Evolutionary conservation across 129 eudicot genomes (phyloP), one percentile per base, ranked within the genome.

Genomic region (Flaveria bidentis): DNA sequence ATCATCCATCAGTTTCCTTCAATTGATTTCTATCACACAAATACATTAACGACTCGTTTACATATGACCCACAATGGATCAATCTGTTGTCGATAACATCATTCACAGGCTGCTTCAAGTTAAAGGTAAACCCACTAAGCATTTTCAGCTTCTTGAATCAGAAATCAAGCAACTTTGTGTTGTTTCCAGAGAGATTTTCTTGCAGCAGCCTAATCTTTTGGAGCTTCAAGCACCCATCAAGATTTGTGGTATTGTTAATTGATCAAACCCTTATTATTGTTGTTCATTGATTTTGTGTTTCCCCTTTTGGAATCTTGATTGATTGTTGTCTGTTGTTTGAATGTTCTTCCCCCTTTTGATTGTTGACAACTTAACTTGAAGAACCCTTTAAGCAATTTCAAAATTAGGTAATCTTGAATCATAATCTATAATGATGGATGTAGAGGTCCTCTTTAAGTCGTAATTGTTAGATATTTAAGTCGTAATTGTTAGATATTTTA

Each of bases 181-280:
- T 15, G 65, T 47, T 70, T 68, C 92, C 15, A 79, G 67, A 69
- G 81, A 87, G 12, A 85, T 85, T 17, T 85, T 87, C 82, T 76
- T 87, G 74, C 72, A 72, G 20, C 87, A 86, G 67, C 85, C 87
- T 53, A 80, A 57, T 73, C 79, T 86, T 1, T 77, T 86, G 58
- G 85, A 86, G 44, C 85, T 82, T 83, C 80, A 82, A 60, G 85
- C 89, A 7, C 89, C 89, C 73, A 82, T 86, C 76, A 86, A 87
- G 73, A 87, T 87, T 74, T 87, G 88, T 64, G 91, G 91, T 87
- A 87, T 63, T 33, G 2, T 33, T 10, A 1, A 16, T n/a, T 5
- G 5, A 49, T 49, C 5, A 49, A 49, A 49, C 23, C 23, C 49
- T 69, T 10, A 41, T 30, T 39, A 15, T 42, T 17, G 3, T 76